phyloP scores from a whole-genome alignment of 331 rosid species.

The Malus hybrid region DNA sequence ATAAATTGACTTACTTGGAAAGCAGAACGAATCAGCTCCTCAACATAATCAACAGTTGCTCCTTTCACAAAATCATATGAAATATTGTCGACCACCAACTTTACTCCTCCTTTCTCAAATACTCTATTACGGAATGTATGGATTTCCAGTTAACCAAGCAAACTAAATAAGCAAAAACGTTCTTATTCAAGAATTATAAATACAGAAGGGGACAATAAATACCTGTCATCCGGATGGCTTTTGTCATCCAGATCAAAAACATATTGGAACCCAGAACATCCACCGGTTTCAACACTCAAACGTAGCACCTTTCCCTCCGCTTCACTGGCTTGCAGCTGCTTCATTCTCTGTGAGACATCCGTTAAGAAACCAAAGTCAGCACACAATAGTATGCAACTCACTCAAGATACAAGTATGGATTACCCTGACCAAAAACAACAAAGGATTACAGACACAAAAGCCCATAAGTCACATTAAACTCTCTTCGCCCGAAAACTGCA shows the following conservation, averaged over 20 bases:
- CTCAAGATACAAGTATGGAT: too few species aligned
- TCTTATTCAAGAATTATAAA: not conserved
- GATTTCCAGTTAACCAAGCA: not conserved
- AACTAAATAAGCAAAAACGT: not conserved
- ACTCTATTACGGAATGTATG: conserved; percentile 36
- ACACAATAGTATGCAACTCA: not conserved
- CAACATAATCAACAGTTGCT: conserved; percentile 89
- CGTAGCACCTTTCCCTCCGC: conserved; percentile 61
- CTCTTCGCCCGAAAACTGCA: not conserved
- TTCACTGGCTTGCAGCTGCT: conserved; percentile 57
- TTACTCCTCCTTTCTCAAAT: conserved; percentile 71
- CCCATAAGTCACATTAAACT: not conserved
- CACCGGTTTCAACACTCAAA: conserved; percentile 86
- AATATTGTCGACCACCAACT: conserved; percentile 59
- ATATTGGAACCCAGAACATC: conserved; percentile 95
- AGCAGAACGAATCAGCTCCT: conserved; percentile 89
- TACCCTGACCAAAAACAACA: too few species aligned
- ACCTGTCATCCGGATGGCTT: conserved; percentile 56
- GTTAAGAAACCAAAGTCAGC: conserved; percentile 3
- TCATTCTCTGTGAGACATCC: conserved; percentile 59
- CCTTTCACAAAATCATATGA: conserved; percentile 94
- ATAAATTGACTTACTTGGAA: conserved; percentile 50
- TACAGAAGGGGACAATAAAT: not conserved
- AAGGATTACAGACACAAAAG: not conserved
- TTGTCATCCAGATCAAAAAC: conserved; percentile 68